These are phyloP conservation scores for Claviceps sorghi DNA, from an alignment of 2,329 filamentous ascomycete species.

Conservation along the genomic window DNA sequence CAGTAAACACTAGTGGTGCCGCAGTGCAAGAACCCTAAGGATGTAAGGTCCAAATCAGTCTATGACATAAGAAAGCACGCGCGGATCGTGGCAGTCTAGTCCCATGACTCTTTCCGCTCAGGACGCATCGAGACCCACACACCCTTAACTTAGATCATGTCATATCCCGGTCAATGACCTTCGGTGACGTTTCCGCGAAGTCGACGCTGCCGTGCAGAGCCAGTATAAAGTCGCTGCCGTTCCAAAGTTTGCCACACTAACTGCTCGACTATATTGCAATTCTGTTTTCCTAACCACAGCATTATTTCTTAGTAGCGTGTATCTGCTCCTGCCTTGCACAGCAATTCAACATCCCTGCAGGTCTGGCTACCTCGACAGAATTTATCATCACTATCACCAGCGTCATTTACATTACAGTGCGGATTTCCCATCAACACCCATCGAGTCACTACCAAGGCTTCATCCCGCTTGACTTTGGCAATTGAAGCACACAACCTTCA, in stretches of 20 bases:
- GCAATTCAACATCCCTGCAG: neutral
- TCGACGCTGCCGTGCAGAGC: conserved; percentile 4
- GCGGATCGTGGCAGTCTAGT: neutral
- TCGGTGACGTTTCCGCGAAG: conserved; percentile 6
- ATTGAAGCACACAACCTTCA: neutral
- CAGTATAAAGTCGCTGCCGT: conserved; percentile 5
- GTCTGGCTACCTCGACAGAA: neutral
- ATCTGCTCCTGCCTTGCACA: neutral
- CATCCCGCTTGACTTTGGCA: neutral
- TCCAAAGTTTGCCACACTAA: conserved; percentile 4
- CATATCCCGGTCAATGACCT: conserved; percentile 5
- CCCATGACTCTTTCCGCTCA: neutral
- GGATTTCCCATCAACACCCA: neutral
- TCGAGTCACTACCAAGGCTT: neutral
- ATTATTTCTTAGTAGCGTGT: neutral
- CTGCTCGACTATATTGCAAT: neutral
- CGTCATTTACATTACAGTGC: neutral
- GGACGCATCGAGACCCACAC: conserved; percentile 1
- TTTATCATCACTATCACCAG: neutral
- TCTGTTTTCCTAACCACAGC: neutral
- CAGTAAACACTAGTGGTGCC: too few relatives aligned
- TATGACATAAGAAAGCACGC: neutral
- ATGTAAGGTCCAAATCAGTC: neutral
- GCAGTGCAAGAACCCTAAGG: too few relatives aligned
- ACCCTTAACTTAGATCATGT: conserved; percentile 1